These are phyloP conservation scores for Leccinum pachyderme DNA, from an alignment of 1,284 basidiomycete species.

Conservation along the genomic window DNA sequence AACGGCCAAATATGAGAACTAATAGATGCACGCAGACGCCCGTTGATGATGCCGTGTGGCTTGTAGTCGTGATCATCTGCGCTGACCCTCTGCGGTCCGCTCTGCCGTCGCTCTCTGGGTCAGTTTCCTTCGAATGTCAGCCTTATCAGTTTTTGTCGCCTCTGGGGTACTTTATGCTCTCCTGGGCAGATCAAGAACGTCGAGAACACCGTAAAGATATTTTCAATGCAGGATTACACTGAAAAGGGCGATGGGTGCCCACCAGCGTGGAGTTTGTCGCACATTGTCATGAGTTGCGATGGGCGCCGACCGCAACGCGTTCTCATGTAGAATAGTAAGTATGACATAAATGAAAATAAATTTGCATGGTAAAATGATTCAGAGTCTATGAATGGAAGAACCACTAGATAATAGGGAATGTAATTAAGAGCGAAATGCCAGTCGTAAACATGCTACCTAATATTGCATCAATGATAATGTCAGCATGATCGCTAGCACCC, in stretches of 20 bases:
- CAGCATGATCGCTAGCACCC: conserved; percentile 2
- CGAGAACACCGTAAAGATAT: conserved; percentile 18
- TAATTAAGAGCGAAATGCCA: conserved; percentile 9
- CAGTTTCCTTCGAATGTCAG: conserved; percentile 7
- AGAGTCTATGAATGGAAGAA: too few species aligned
- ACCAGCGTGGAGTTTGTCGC: not conserved
- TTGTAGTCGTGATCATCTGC: conserved; percentile 67
- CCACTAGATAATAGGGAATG: conserved; percentile 5
- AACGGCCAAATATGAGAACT: conserved; percentile 32
- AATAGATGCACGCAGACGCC: conserved; percentile 61
- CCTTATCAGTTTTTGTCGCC: conserved; percentile 9
- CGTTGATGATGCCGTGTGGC: conserved; percentile 72
- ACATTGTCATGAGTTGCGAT: too few species aligned
- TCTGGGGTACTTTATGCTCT: conserved; percentile 58
- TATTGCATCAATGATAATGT: conserved; percentile 13
- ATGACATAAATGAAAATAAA: too few species aligned
- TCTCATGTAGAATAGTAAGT: too few species aligned
- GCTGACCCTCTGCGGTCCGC: conserved; percentile 58
- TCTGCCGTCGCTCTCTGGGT: conserved; percentile 71
- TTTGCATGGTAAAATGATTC: too few species aligned
- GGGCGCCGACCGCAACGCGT: too few species aligned
- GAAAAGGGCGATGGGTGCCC: not conserved
- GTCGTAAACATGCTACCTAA: conserved; percentile 13
- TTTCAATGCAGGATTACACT: not conserved
- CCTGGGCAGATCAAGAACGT: conserved; percentile 60